Evolutionary conservation across 257 asterid species (phyloP), one percentile per base, ranked within the genome.

Genomic region (Solanum peruvianum): DNA sequence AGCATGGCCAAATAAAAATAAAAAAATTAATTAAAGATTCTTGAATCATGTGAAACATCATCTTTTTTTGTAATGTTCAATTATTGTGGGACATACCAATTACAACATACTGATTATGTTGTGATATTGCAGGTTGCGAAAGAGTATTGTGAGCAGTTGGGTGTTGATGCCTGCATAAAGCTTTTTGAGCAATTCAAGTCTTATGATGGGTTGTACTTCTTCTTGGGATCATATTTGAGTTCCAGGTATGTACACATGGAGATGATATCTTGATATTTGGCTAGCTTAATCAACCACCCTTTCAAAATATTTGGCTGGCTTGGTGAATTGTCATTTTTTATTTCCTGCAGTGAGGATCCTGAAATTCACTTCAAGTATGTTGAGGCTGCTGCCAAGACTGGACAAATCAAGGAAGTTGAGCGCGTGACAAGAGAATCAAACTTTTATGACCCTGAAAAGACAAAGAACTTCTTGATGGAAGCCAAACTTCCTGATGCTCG

Each of bases 401-500:
- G 99, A 62, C 99, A 97, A 91, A 97, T 97, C 42, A 97, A 97
- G 93, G 99, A 97, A 89, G 99, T 97, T 66, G 99, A 97, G 93
- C 99, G 99, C 21, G 99, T 96, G 49, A 97, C 99, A 3, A 93
- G 99, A 90, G 99, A 97, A 92, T 97, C 99, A 49, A 94, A 97
- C 90, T 97, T 96, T 92, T 97, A 96, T 89, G 98, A 97, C 88
- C 92, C 99, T 58, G 99, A 96, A 85, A 97, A 96, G 93, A 96
- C 99, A 2, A 97, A 96, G 91, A 97, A 95, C 92, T 97, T 97
- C 91, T 90, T 97, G 90, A 97, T 96, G 99, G 99, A 96, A 90
- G 98, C 99, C 81, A 96, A 97, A 88, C 99, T 97, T 73, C 99
- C 99, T 5, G 99, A 97, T 94, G 99, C 99, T 23, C 92, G 99